Base-by-base conservation (phyloP, 1,139 yeast species). In the Blastobotrys persicus region DNA sequence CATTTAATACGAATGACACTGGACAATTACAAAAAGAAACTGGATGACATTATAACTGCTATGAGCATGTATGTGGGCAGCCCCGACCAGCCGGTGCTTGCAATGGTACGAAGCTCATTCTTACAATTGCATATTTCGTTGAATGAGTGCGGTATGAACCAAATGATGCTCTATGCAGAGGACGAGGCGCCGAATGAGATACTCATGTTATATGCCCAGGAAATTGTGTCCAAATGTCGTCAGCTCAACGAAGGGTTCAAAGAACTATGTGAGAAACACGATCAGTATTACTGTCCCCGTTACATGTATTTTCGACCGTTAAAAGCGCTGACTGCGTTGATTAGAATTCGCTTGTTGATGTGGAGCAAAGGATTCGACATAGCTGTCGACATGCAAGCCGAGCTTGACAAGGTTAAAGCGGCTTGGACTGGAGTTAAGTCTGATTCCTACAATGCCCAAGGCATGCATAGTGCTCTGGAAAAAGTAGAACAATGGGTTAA, bases 221-320 rank as follows among this genome's bases (percentile, higher is more conserved):
- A 37, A 13, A 37, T 37, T 37, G 41, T 37, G 41, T 18, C 41
- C 41, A 18, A 19, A 18, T 37, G 41, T 37, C 41, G 41, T 7
- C 11, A 19, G 14, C 26, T 37, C 31, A 37, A 37, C 28, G 41
- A 37, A 19, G 19, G 18, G 9, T 37, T 37, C 28, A 37, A 19
- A 4, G n/a, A 37, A 13, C 28, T 37, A 4, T 37, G 41, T 18
- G 41, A 7, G 3, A 26, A 23, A 3, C 41, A 37, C 18, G 41
- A 37, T n/a, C 7, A 23, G 19, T 37, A 37, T 14, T 37, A 37
- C 19, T 23, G 12, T 49, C 84, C 84, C 1, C 76, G 82, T 1
- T 77, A 76, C 54, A 72, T 79, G 59, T 77, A 76, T 60, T 79
- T 78, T 56, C 63, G 83, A 39, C 81, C 83, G 2, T 66, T 80